Base-by-base conservation (phyloP, 176 grass and related monocot genomes). In the Saccharum spontaneum region DNA sequence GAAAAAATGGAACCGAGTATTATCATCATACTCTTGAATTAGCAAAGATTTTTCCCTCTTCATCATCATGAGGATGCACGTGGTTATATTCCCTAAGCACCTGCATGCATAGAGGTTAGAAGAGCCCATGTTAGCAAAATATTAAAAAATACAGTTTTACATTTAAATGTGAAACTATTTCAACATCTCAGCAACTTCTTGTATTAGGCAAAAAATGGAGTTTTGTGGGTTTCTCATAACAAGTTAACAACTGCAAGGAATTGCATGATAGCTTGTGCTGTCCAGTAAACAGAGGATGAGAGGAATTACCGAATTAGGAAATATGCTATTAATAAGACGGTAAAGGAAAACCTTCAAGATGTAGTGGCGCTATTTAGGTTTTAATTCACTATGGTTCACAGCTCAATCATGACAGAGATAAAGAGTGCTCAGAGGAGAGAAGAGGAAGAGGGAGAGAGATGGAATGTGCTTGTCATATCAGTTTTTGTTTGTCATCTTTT, bases 31-130 rank as follows among this genome's bases (percentile, higher is more conserved):
- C 97, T 86, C 97, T 99, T 88, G 97, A 96, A 91, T 89, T 96
- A n/a, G 89, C 86, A 88, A 96, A 96, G 68, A 99, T 91, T 82
- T 99, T 99, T 36, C 97, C 97, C 30, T 96, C 97, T 33, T 96
- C 91, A 16, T 99, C 93, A 79, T 99, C 91, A 85, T 96, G 88
- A 65, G 97, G 97, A 90, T 99, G 94, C 48, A 99, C 97, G 46
- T 99, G 97, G 62, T 94, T 99, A 86, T 96, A 99, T 84, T 99
- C 97, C 67, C 94, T 85, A 90, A 99, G 87, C 75, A 99, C 85
- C 93, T 99, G 83, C 36, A 82, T 12, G 45, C 28, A 80, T 17
- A 66, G 71, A 80, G 73, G 66, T 55, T 69, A 71, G 5, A 85
- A 76, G 57, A 80, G 54, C 66, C 23, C 72, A 69, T 57, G 10